A percentile compares a stretch with the other conserved stretches of the same genome.
Conservation (phyloP, 2,329 filamentous ascomycete species). For the Hypoxylon sp. region DNA sequence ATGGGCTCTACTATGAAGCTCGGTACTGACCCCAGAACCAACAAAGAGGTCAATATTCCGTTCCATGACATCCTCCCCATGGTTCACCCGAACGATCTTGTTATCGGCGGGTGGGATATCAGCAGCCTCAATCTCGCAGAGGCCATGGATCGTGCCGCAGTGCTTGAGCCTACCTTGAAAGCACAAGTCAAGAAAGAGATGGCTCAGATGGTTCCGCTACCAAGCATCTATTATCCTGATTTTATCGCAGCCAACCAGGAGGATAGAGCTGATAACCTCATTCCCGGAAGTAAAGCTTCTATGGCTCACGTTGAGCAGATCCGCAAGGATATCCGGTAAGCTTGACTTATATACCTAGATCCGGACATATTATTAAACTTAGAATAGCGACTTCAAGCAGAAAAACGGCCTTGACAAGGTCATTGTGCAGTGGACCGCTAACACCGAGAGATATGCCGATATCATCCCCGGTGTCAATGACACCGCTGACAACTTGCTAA, state of each 20-base stretch:
- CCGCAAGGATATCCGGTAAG: slow-evolving; percentile 88
- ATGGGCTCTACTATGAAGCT: slow-evolving; percentile 99
- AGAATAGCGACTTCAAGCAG: slow-evolving; percentile 84
- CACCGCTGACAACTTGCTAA: slow-evolving; percentile 93
- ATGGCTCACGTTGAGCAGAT: slow-evolving; percentile 92
- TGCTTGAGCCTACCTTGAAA: slow-evolving; percentile 97
- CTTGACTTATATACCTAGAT: not conserved
- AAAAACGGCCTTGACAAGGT: slow-evolving; percentile 91
- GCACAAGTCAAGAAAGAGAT: slow-evolving; percentile 92
- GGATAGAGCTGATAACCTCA: slow-evolving; percentile 91
- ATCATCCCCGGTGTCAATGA: slow-evolving; percentile 92
- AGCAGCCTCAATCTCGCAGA: slow-evolving; percentile 89
- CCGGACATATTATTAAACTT: slow-evolving; percentile 31
- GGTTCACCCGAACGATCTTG: slow-evolving; percentile 96
- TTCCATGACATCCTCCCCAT: slow-evolving; percentile 96
- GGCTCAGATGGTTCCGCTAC: slow-evolving; percentile 87
- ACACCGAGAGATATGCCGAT: slow-evolving; percentile 97
- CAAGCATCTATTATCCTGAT: slow-evolving; percentile 98
- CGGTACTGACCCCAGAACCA: slow-evolving; percentile 86
- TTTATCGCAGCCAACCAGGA: slow-evolving; percentile 99
- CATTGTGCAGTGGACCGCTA: slow-evolving; percentile 98
- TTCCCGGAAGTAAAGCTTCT: slow-evolving; percentile 86
- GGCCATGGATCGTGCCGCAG: slow-evolving; percentile 95
- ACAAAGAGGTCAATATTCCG: slow-evolving; percentile 93
- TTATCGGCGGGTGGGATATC: slow-evolving; percentile 98